phyloP scores from a whole-genome alignment of 805 yeast genomes.

The Torulaspora maleeae region DNA sequence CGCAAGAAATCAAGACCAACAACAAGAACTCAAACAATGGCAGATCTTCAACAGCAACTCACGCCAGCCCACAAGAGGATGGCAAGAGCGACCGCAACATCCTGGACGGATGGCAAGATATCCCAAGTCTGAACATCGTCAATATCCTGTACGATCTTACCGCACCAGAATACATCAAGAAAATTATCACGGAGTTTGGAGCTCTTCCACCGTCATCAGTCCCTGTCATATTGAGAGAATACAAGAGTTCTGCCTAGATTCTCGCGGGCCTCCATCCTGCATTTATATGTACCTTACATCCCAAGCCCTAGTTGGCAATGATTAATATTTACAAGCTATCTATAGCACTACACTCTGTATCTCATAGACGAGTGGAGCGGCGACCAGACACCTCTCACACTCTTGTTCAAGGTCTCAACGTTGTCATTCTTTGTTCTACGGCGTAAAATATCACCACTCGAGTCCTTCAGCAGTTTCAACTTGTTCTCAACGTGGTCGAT shows the following conservation, averaged over 20 bases:
- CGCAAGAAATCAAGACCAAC: slow-evolving; percentile 27
- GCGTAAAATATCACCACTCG: slow-evolving; percentile 59
- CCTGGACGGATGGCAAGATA: slow-evolving; percentile 57
- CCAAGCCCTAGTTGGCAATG: background rate
- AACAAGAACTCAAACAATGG: slow-evolving; percentile 28
- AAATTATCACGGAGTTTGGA: slow-evolving; percentile 93
- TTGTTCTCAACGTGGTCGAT: slow-evolving; percentile 59
- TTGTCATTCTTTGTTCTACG: slow-evolving; percentile 64
- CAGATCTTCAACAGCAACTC: slow-evolving; percentile 21
- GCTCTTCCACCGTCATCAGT: slow-evolving; percentile 97
- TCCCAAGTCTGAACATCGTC: slow-evolving; percentile 63
- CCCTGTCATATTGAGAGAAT: slow-evolving; percentile 93
- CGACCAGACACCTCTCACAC: slow-evolving; percentile 97
- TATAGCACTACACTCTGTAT: slow-evolving; percentile 18
- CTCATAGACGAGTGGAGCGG: slow-evolving; percentile 63
- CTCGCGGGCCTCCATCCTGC: slow-evolving; percentile 2
- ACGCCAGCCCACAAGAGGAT: slow-evolving; percentile 26
- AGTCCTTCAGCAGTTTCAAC: slow-evolving; percentile 55
- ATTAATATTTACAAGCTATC: slow-evolving; percentile 5
- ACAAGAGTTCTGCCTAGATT: slow-evolving; percentile 47
- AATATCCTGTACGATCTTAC: slow-evolving; percentile 91
- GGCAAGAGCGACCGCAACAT: slow-evolving; percentile 38
- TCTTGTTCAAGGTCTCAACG: slow-evolving; percentile 72
- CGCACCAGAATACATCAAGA: slow-evolving; percentile 88
- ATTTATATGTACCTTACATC: slow-evolving; percentile 1